Base-by-base conservation (phyloP, 148 eudicot species). In the Nepenthes gracilis region DNA sequence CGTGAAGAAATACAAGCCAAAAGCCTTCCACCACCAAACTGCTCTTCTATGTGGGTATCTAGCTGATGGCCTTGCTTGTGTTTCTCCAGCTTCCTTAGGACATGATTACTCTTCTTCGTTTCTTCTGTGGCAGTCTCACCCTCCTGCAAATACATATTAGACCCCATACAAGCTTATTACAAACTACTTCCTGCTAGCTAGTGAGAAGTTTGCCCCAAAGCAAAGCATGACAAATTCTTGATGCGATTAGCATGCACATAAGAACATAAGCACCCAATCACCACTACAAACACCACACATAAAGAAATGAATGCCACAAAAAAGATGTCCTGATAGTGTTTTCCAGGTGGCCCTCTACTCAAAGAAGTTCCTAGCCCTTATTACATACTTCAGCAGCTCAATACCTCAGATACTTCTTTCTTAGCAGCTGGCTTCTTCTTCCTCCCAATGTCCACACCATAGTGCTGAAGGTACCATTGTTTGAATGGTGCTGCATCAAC, bases 1-100 rank as follows among this genome's bases (percentile, higher is more conserved):
- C 93, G 80, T 7, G 93, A 86, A 43, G 93, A 78, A 60, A 86
- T 86, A 50, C 82, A 77, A 38, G 93, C 93, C 63, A 86, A 72
- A 54, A 86, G 36, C 65, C 93, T 83, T 6, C 93, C 93, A 65
- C 88, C 60, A 2, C 79, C 63, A 60, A 86, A 86, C 61, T 86
- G 93, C 59, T 86, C 93, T 63, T 86, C 93, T 34, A 86, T 75
- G 68, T 86, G 88, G 2, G 80, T 35, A 52, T 83, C 88, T 47
- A 86, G 61, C 14, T 72, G 70, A 23, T 87, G 88, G 32, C 35
- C 79, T 64, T 78, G 40, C 63, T 75, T 78, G 11, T 88, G 85
- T 59, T 78, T 68, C 68, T 86, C 80, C 5, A 83, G 33, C 63
- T 83, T 83, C 33, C 88, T 78, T 36, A 60, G 33, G 5, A 86